These are phyloP conservation scores for Torulaspora indica DNA, from an alignment of 805 yeast genomes.

Conservation along the genomic window DNA sequence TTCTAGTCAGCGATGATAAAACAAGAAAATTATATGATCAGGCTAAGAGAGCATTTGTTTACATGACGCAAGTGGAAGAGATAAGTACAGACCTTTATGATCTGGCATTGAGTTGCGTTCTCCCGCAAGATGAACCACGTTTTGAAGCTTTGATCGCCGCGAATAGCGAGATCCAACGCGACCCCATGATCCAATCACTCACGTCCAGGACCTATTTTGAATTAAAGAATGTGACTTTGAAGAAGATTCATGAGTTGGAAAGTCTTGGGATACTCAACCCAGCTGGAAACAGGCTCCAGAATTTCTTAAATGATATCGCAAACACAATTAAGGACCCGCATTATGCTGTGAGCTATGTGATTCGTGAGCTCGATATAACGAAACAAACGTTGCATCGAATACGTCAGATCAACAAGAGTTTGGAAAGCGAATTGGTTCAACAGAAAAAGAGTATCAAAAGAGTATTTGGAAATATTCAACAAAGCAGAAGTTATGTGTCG, in stretches of 20 bases:
- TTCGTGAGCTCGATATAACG: constrained; percentile 44
- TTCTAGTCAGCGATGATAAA: constrained; percentile 50
- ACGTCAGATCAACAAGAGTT: constrained; percentile 42
- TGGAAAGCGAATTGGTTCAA: constrained; percentile 40
- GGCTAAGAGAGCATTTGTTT: constrained; percentile 75
- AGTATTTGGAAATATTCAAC: constrained; percentile 48
- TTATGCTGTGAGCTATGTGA: constrained; percentile 45
- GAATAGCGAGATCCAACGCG: constrained; percentile 33
- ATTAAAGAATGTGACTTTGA: constrained; percentile 70
- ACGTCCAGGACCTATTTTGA: constrained; percentile 57
- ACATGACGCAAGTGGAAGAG: constrained; percentile 76
- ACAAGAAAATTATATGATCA: constrained; percentile 59
- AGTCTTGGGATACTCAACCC: constrained; percentile 58
- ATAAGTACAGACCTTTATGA: constrained; percentile 63
- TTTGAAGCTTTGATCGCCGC: constrained; percentile 53
- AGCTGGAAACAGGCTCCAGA: constrained; percentile 63
- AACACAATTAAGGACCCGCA: constrained; percentile 62
- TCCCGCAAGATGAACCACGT: constrained; percentile 58
- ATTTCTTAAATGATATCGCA: constrained; percentile 75
- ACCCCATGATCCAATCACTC: constrained; percentile 44
- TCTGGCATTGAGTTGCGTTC: constrained; percentile 24
- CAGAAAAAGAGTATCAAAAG: constrained; percentile 48
- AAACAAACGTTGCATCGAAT: constrained; percentile 43
- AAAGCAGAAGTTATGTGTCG: constrained; percentile 31
- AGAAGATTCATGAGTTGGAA: constrained; percentile 72